These are phyloP conservation scores for Rickenella mellea DNA, from an alignment of 768 basidiomycete species.

Conservation along the genomic window DNA sequence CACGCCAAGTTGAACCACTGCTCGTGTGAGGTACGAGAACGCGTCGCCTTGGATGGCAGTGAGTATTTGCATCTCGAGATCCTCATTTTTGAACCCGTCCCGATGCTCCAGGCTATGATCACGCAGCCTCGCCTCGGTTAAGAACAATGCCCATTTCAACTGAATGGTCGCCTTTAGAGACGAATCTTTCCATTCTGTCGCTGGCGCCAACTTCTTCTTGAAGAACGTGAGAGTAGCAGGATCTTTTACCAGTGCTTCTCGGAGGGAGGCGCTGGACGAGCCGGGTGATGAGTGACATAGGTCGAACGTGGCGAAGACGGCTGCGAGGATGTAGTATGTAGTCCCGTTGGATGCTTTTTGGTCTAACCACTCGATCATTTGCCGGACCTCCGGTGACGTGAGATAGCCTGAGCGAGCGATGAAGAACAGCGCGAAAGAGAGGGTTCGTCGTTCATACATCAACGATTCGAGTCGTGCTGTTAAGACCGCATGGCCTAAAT, in stretches of 20 bases:
- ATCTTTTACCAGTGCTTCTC: constrained; percentile 40
- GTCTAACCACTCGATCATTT: constrained; percentile 63
- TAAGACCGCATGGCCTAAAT: constrained; percentile 58
- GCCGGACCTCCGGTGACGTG: constrained; percentile 48
- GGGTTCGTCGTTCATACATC: constrained; percentile 60
- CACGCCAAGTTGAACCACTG: constrained; percentile 27
- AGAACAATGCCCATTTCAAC: constrained; percentile 84
- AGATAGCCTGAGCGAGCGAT: constrained; percentile 57
- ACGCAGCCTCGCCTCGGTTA: constrained; percentile 65
- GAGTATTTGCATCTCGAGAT: constrained; percentile 75
- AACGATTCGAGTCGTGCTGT: constrained; percentile 64
- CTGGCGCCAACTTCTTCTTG: constrained; percentile 42
- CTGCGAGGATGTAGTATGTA: constrained; percentile 57
- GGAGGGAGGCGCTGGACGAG: constrained; percentile 31
- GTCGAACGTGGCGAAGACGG: constrained; percentile 60
- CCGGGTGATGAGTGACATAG: constrained; percentile 28
- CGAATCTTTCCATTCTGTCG: constrained; percentile 56
- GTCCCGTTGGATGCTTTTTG: constrained; percentile 57
- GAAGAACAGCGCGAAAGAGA: constrained; percentile 54
- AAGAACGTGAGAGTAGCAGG: constrained; percentile 41
- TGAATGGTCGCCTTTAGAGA: constrained; percentile 64
- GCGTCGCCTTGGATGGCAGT: constrained; percentile 77
- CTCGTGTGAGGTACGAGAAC: constrained; percentile 60
- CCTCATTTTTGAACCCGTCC: constrained; percentile 63
- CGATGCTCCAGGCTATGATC: constrained; percentile 56